These are phyloP conservation scores for Syzygium aromaticum DNA, from an alignment of 345 rosid genomes.

Conservation along the genomic window DNA sequence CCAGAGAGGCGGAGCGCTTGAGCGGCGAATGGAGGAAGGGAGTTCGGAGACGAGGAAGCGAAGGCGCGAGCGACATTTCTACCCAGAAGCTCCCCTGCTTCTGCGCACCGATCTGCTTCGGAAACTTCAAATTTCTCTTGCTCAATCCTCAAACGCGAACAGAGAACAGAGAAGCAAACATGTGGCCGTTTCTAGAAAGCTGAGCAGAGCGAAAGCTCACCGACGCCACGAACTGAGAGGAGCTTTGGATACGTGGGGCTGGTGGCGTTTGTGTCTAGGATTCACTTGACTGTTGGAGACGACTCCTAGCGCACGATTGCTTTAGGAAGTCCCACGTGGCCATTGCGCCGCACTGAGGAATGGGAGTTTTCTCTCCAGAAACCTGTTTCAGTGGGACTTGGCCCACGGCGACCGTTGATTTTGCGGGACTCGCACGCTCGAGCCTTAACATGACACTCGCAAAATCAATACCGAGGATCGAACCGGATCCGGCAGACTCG, in stretches of 20 bases:
- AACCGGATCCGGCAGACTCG: background rate
- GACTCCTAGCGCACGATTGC: background rate
- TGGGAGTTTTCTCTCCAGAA: background rate
- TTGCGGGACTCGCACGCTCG: rapidly evolving
- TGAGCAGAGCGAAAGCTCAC: background rate
- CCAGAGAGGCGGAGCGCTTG: constrained; percentile 11
- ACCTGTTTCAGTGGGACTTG: background rate
- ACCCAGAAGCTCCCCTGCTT: background rate
- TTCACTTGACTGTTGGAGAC: background rate
- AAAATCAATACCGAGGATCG: background rate
- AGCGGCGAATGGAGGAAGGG: constrained; percentile 46
- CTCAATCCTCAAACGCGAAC: background rate
- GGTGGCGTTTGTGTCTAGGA: too few relatives aligned
- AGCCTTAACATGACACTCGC: background rate
- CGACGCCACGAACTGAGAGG: background rate
- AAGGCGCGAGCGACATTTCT: constrained; percentile 38
- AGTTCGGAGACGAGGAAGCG: constrained; percentile 46
- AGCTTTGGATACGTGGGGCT: background rate
- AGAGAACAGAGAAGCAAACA: background rate
- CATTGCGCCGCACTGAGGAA: background rate
- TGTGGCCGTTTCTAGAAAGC: background rate
- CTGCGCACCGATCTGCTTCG: background rate
- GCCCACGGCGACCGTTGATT: background rate
- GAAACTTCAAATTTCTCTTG: background rate
- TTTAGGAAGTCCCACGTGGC: background rate